Base-by-base conservation (phyloP, 768 basidiomycete species). In the Hygrophorus russula region DNA sequence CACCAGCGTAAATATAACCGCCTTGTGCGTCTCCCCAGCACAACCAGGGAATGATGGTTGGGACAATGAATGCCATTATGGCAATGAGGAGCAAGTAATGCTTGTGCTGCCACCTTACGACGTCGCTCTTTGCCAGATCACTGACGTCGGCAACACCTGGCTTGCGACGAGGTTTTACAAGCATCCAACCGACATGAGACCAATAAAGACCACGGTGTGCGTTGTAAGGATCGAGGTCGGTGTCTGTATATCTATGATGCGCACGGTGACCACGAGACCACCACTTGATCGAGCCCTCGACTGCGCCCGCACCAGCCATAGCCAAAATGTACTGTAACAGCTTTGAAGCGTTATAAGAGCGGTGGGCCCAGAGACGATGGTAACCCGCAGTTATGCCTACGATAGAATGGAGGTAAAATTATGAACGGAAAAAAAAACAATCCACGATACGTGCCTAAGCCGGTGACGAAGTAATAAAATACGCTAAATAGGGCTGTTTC, bases 211-310 rank as follows among this genome's bases (percentile, higher is more conserved):
- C 92, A 53, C 83, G 80, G 62, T 90, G 84, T 5, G 91, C 91
- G 50, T 87, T 85, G 68, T 97, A 96, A 0, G 93, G 92, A 64
- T 96, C 92, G 49, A 97, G 82, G 44, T 91, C 88, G 55, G 92
- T 97, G 64, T 94, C 92, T 52, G 92, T 97, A 68, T 96, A 94
- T 34, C 92, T 78, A 58, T 96, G 93, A 62, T 96, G 93, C 2
- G 94, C 94, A 47, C 94, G 87, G 70, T 99, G 96, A 38, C 93
- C 93, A 41, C 96, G 78, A 15, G 83, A 83, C 96, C 96, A 98
- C 96, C 96, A 98, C 61, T 89, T 86, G 67, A 99, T 94, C 15
- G 93, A 96, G 7, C 94, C 94, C 58, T 99, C 78, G 37, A 94
- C 84, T 4, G 94, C 93, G 38, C 96, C 94, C 1, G 90, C 82